Base-by-base conservation (phyloP, 2,329 filamentous ascomycete species). In the Pyrenochaeta sp. region DNA sequence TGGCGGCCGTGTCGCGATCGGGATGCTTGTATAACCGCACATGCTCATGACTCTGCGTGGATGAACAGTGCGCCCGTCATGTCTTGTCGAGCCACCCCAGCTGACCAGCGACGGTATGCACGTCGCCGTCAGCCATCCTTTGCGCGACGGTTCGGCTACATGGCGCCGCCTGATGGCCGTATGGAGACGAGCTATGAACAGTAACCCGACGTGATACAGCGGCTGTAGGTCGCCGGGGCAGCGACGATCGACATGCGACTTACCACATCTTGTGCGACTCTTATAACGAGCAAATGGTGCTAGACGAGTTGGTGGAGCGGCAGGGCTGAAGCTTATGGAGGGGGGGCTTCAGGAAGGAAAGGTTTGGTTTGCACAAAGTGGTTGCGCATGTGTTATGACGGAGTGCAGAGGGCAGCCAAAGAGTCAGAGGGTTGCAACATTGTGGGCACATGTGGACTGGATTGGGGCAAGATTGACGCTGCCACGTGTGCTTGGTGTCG, bases 71-170 rank as follows among this genome's bases (percentile, higher is more conserved):
- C 17, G 7, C 40, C n/a, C n/a, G 27, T n/a, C 5, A 30, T 30
- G 52, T 41, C 42, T 63, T 33, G 42, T 56, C 46, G 51, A 56
- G 46, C 45, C 49, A 50, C 45, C 36, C 51, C 64, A 71, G 68
- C 64, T 73, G 69, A 72, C 67, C 63, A 60, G 20, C 39, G 40
- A 55, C 31, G 47, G 52, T 53, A 66, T 72, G 71, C 68, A 72
- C 51, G 58, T 66, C 62, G 64, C 66, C 68, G 66, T 57, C 56
- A 61, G 57, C 47, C 54, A 56, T 62, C 45, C 48, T 58, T 55
- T 61, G 62, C 57, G 54, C 58, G 48, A 64, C 58, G 41, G 14
- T 41, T 36, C 47, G 56, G 52, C 55, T 68, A 63, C 60, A 63
- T 35, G 23, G 39, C 47, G 56, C 60, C 58, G 56, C 45, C 32